These are phyloP conservation scores for Coniochaeta sp. DNA, from an alignment of 2,329 filamentous ascomycete genomes.

Conservation along the genomic window DNA sequence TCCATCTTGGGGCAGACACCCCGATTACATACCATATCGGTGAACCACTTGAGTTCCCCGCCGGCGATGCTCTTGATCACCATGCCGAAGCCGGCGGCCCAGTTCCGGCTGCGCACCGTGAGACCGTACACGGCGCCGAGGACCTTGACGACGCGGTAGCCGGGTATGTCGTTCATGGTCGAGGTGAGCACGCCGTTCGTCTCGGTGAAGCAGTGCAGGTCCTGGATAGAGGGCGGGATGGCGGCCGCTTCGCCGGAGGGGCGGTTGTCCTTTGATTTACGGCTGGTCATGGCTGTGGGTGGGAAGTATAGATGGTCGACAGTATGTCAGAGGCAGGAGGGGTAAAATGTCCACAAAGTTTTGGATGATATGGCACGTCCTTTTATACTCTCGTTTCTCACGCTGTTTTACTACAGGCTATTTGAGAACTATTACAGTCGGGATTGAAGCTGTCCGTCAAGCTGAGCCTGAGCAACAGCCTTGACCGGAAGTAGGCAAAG, in stretches of 20 bases:
- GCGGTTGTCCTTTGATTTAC: background rate
- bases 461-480: background rate
- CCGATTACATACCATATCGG: slow-evolving; percentile 35
- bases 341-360: too few relatives aligned
- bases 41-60: slow-evolving; percentile 53
- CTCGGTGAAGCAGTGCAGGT: slow-evolving; percentile 53
- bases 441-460: too few relatives aligned
- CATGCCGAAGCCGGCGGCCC: slow-evolving; percentile 48
- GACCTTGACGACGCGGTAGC: slow-evolving; percentile 49
- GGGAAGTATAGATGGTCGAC: background rate
- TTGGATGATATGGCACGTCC: background rate
- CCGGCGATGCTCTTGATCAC: slow-evolving; percentile 49
- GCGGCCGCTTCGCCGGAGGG: slow-evolving; percentile 3
- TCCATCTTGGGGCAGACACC: too few relatives aligned
- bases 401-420: too few relatives aligned
- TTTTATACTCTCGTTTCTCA: background rate
- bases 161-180: slow-evolving; percentile 57
- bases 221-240: slow-evolving; percentile 19
- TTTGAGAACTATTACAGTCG: too few relatives aligned
- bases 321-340: too few relatives aligned
- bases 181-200: slow-evolving; percentile 54
- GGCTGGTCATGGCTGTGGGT: background rate
- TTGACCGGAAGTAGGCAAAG: background rate
- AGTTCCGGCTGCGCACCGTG: slow-evolving; percentile 42
- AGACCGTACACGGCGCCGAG: slow-evolving; percentile 45